Conservation (phyloP, 805 yeast species). For the Pichia paraexigua region DNA sequence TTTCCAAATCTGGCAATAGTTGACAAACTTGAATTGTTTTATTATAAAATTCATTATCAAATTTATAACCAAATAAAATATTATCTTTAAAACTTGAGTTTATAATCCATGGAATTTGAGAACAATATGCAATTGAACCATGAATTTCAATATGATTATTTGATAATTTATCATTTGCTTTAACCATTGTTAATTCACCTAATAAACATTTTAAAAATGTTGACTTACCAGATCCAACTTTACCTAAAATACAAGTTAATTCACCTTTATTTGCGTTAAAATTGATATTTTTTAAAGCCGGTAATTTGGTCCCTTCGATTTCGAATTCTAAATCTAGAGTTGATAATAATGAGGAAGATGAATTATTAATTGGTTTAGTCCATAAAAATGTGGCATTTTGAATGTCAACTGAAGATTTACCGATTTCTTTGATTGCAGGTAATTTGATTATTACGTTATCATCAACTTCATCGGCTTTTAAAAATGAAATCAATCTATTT, state of each 20-base stretch:
- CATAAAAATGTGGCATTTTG: constrained; percentile 49
- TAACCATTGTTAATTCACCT: constrained; percentile 41
- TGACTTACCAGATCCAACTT: constrained; percentile 63
- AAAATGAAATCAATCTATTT: constrained; percentile 42
- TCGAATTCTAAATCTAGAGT: constrained; percentile 33
- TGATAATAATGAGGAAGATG: too few relatives aligned
- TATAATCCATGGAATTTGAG: constrained; percentile 89
- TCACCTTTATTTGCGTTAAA: constrained; percentile 45
- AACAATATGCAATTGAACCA: constrained; percentile 50
- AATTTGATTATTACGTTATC: constrained; percentile 23
- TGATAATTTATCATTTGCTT: constrained; percentile 18
- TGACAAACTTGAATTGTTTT: constrained; percentile 85
- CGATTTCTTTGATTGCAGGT: constrained; percentile 18
- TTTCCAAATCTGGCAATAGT: constrained; percentile 63
- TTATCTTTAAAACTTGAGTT: constrained; percentile 89
- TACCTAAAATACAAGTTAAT: constrained; percentile 54
- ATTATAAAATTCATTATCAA: constrained; percentile 72
- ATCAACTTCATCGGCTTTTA: constrained; percentile 37
- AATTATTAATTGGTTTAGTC: constrained; percentile 20
- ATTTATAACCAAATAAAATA: constrained; percentile 79
- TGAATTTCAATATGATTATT: constrained; percentile 16
- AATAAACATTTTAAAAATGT: constrained; percentile 45
- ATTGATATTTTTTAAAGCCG: constrained; percentile 41
- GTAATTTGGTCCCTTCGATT: constrained; percentile 21
- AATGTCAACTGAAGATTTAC: constrained; percentile 34